Evolutionary conservation across 1,284 basidiomycete genomes (phyloP), one percentile per base, ranked within the genome.

Genomic region (Cryptococcus sp.): DNA sequence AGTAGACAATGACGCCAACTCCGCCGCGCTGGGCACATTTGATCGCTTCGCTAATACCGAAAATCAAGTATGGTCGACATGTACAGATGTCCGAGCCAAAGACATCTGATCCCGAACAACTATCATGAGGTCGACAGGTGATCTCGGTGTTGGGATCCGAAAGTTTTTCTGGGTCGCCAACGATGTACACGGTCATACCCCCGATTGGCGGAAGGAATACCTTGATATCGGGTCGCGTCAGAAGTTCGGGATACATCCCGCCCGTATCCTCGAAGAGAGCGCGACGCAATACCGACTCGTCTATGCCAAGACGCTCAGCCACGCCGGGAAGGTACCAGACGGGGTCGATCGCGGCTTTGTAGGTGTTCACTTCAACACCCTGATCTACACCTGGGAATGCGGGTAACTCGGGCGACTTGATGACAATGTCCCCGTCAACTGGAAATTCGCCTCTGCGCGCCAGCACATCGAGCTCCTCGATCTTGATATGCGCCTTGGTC

Each of bases 261-360:
- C 93, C 93, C 0, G 80, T 81, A 59, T 97, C 93, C 74, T 97
- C 94, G 67, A 97, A 98, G 34, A 98, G 81, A 0, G 91, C 89
- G 20, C 94, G 83, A 37, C 94, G 86, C 10, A 98, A 84, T 0
- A 91, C 79, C 11, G 82, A 85, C 77, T 98, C 95, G 0, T 90
- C 89, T 50, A 95, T 92, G 43, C 87, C 88, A 69, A 95, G 91
- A 29, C 92, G 82, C 65, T 90, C 87, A 1, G 92, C 91, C 0
- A 95, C 86, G n/a, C 93, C 93, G 40, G 95, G 94, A 0, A 98
- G 81, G 75, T 89, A 93, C 94, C 94, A 97, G 13, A 96, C 92
- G 0, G 91, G 91, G 71, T 93, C 91, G 10, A 93, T 87, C 0
- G 90, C 90, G 0, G 90, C 91, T 58, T 76, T 75, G 65, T 67